Evolutionary conservation across 176 grass and related monocot species (phyloP).

Genomic region (Puccinellia tenuiflora): DNA sequence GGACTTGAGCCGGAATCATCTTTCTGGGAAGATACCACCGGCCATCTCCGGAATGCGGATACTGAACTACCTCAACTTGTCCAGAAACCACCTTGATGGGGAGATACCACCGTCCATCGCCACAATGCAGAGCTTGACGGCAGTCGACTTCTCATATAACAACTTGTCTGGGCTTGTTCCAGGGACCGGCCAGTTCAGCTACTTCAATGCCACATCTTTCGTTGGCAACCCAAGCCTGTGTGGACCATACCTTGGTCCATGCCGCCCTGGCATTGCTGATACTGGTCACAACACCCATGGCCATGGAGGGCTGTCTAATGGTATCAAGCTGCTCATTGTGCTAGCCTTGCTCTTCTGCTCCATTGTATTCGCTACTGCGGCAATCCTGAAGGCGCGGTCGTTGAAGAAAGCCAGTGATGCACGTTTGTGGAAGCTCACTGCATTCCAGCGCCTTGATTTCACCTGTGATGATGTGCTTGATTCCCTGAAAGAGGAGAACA

Average conservation of each 20-base stretch:
- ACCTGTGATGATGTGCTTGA: conserved; percentile 79
- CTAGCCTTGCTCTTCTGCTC: conserved; percentile 72
- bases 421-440: conserved; percentile 83
- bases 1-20: conserved; percentile 73
- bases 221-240: conserved; percentile 77
- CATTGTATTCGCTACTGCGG: conserved; percentile 63
- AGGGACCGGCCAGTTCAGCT: conserved; percentile 95
- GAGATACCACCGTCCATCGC: conserved; percentile 66
- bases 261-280: conserved; percentile 35
- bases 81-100: conserved; percentile 84
- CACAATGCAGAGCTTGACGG: conserved; percentile 88
- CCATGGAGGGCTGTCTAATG: conserved; percentile 53
- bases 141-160: conserved; percentile 70
- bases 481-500: conserved; percentile 92
- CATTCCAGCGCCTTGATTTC: conserved; percentile 95
- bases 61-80: conserved; percentile 94
- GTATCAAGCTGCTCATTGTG: conserved; percentile 77
- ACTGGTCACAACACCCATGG: conserved; percentile 12
- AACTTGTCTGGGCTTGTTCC: conserved; percentile 72
- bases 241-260: conserved; percentile 80
- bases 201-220: conserved; percentile 97
- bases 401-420: conserved; percentile 79
- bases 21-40: conserved; percentile 62
- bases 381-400: conserved; percentile 78
- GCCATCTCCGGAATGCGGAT: conserved; percentile 88